Conservation (phyloP, 306 rosid genomes). For the Vigna angularis region DNA sequence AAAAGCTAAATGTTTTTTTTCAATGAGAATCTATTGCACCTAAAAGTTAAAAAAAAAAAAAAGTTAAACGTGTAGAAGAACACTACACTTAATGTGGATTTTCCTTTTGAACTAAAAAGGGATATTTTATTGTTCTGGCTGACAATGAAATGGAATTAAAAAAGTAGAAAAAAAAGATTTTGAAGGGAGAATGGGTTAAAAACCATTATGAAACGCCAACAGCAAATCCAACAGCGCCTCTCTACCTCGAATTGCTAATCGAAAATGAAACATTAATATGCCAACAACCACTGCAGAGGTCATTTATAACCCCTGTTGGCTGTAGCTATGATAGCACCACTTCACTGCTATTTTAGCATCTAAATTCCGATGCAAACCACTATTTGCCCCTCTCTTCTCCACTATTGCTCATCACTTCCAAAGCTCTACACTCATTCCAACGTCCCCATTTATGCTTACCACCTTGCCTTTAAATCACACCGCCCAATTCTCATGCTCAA, state of each 20-base stretch:
- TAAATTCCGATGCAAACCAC: conserved; percentile 33
- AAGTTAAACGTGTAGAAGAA: too few relatives aligned
- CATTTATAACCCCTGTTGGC: conserved; percentile 39
- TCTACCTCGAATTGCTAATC: conserved; percentile 44
- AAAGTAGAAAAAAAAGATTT: neutral
- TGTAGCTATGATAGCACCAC: conserved; percentile 45
- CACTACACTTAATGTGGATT: too few relatives aligned
- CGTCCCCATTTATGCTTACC: neutral
- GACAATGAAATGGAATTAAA: neutral
- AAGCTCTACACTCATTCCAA: neutral
- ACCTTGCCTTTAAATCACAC: neutral
- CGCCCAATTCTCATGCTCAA: conserved; percentile 24
- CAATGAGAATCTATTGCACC: too few relatives aligned
- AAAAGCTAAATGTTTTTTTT: too few relatives aligned
- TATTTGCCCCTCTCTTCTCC: conserved; percentile 36
- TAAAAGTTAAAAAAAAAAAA: too few relatives aligned
- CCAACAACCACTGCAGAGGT: conserved; percentile 47
- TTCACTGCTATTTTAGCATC: conserved; percentile 38
- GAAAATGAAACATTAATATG: conserved; percentile 42
- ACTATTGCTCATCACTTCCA: neutral
- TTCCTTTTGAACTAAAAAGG: neutral
- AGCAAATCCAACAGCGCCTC: conserved; percentile 20
- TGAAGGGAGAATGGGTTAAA: conserved; percentile 3
- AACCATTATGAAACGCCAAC: conserved; percentile 3
- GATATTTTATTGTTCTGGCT: neutral